Percentiles rank a stretch among this genome's conserved stretches.
Conservation (phyloP, 331 rosid species). For the Quercus lobata region DNA sequence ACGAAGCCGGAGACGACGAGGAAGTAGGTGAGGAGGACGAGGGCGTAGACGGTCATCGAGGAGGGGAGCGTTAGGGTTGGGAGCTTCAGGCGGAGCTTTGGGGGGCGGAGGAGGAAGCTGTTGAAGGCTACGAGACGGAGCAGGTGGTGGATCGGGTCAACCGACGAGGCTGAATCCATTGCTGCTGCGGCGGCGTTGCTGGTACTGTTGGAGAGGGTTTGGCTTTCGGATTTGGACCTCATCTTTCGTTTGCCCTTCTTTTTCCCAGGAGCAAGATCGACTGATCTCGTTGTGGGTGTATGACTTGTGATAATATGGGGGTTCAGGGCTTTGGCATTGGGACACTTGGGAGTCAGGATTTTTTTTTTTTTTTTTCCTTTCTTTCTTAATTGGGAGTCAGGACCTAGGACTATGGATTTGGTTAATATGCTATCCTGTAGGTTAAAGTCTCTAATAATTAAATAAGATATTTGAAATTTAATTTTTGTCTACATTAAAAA, state of each 20-base stretch:
- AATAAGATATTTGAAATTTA: no score
- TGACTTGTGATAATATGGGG: no score
- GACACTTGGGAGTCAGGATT: no score
- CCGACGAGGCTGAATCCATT: conserved; percentile 30
- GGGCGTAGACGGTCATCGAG: conserved; percentile 70
- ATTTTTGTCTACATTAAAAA: no score
- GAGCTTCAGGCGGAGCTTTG: conserved; percentile 75
- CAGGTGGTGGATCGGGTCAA: conserved; percentile 67
- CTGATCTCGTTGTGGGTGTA: not conserved
- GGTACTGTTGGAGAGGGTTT: not conserved
- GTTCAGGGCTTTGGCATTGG: no score
- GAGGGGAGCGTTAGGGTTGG: conserved; percentile 70
- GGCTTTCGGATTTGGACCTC: conserved; percentile 63
- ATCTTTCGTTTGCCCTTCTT: conserved; percentile 18
- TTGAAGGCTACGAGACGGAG: conserved; percentile 61
- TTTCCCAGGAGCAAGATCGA: not conserved
- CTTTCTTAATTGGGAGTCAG: no score
- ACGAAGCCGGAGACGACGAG: conserved; percentile 95
- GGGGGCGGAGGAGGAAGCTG: conserved; percentile 66
- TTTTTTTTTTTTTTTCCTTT: no score
- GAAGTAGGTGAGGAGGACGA: conserved; percentile 92
- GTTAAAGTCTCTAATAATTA: no score
- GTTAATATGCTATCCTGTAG: no score
- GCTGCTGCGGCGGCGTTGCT: conserved; percentile 10
- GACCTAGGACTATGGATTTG: no score